These are phyloP conservation scores for Pseudocercospora vitis DNA, from an alignment of 2,329 filamentous ascomycete genomes.

Conservation along the genomic window DNA sequence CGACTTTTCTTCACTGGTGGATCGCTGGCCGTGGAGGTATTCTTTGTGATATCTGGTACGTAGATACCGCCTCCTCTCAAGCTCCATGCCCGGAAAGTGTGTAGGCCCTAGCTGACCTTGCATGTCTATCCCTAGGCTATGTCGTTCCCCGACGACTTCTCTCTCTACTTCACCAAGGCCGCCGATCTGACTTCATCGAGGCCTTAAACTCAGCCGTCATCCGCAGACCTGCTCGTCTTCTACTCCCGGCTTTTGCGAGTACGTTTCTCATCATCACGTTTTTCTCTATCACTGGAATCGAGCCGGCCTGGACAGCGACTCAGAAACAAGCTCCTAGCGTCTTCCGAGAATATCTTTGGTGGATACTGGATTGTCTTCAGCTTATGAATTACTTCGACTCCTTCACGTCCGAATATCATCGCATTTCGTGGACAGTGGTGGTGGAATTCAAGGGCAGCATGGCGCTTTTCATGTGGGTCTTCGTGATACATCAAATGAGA, in stretches of 20 bases:
- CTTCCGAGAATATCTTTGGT: slow-evolving; percentile 50
- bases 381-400: slow-evolving; percentile 21
- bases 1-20: slow-evolving; percentile 57
- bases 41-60: slow-evolving; percentile 50
- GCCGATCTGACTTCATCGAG: slow-evolving; percentile 42
- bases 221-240: slow-evolving; percentile 50
- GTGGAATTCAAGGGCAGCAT: slow-evolving; percentile 65
- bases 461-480: slow-evolving; percentile 57
- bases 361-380: slow-evolving; percentile 59
- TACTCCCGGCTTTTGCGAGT: slow-evolving; percentile 53
- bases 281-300: slow-evolving; percentile 50
- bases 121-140: slow-evolving; percentile 42
- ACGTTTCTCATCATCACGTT: slow-evolving; percentile 54
- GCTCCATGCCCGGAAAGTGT: no score
- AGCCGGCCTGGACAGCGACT: slow-evolving; percentile 21
- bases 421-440: slow-evolving; percentile 58
- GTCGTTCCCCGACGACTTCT: slow-evolving; percentile 48
- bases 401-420: slow-evolving; percentile 24
- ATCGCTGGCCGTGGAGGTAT: slow-evolving; percentile 56
- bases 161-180: slow-evolving; percentile 26
- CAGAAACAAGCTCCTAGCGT: slow-evolving; percentile 42
- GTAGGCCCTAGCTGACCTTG: not conserved
- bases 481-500: slow-evolving; percentile 47
- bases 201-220: slow-evolving; percentile 50
- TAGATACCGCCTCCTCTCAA: no score